Percentiles rank a stretch among this genome's conserved stretches.
Evolutionary conservation across 352 stramenopile species (phyloP).

Genomic region (Globisporangium cederbergense): DNA sequence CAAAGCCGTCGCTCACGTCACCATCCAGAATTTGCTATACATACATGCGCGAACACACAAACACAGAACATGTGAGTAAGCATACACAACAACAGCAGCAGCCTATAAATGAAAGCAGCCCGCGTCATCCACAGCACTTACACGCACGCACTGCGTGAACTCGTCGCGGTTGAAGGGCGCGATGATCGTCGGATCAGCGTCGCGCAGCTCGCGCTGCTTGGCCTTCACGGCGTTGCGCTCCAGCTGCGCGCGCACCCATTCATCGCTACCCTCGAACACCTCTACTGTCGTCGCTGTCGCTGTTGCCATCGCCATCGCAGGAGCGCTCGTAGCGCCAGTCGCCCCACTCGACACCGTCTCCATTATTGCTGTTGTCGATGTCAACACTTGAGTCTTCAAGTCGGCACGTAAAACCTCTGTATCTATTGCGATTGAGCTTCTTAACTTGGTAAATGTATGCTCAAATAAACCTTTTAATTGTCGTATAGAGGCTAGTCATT

Average conservation of each 20-base stretch:
- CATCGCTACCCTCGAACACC: slow-evolving; percentile 47
- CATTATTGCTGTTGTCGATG: neutral
- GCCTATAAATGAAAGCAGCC: neutral
- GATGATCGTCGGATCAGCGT: slow-evolving; percentile 29
- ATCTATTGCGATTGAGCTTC: neutral
- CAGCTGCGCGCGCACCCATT: slow-evolving; percentile 48
- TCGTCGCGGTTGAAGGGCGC: slow-evolving; percentile 55
- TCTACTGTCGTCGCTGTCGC: slow-evolving; percentile 3
- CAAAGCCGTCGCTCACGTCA: slow-evolving; percentile 75
- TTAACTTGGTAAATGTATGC: too few species aligned
- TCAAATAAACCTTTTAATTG: too few species aligned
- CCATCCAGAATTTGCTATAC: slow-evolving; percentile 52
- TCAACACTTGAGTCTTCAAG: neutral
- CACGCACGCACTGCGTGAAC: slow-evolving; percentile 60
- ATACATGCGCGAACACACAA: neutral
- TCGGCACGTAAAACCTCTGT: neutral
- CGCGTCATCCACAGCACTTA: slow-evolving; percentile 6
- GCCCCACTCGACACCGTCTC: neutral
- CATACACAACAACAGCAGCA: neutral
- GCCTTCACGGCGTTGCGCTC: slow-evolving; percentile 36
- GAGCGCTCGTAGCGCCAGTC: neutral
- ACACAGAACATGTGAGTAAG: neutral
- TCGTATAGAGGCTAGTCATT: neutral
- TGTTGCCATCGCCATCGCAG: slow-evolving; percentile 7
- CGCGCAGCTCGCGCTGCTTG: slow-evolving; percentile 24